Base-by-base conservation (phyloP, 108 stramenopile genomes). In the Chaetoceros muelleri region DNA sequence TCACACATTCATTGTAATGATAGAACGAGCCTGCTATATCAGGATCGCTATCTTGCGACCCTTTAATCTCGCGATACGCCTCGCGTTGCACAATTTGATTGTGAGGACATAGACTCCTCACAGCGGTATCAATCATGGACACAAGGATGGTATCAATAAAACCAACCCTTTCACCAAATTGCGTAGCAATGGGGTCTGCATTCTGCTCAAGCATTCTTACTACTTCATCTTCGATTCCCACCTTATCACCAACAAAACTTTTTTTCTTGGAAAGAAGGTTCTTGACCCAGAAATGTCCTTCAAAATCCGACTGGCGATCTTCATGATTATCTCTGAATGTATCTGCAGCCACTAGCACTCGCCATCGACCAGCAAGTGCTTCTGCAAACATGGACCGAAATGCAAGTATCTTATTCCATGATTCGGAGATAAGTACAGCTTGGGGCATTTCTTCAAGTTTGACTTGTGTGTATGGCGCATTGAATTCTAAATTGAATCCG, bases 361-460 rank as follows among this genome's bases (percentile, higher is more conserved):
- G 1, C 60, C 60, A 61, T 53, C 26, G 2, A 24, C 2, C 23
- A 18, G 1, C 7, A 1, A 54, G 23, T 8, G 55, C 55, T 51
- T 63, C 62, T 1, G n/a, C 13, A 24, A 34, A 63, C 53, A 55
- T 55, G 28, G 62, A 53, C 2, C 18, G 2, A 1, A 31, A 63
- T 25, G 31, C 62, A 2, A 63, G 27, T 26, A 63, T 20, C 25
- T 63, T 63, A 30, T 63, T 63, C 62, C 62, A 63, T 21, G 52
- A 51, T 13, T 54, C 13, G 53, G 55, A 55, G 25, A 63, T 7
- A 13, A 63, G 44, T 16, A 62, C 61, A 24, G 21, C 27, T 5
- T 62, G 52, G 7, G 20, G 3, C 3, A 46, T 57, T 13, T 40
- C 34, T 40, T 40, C 8, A 40, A 40, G 5, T 13, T 40, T 40